phyloP scores from a whole-genome alignment of 2,329 filamentous ascomycete species.

The Fusarium kyushuense region DNA sequence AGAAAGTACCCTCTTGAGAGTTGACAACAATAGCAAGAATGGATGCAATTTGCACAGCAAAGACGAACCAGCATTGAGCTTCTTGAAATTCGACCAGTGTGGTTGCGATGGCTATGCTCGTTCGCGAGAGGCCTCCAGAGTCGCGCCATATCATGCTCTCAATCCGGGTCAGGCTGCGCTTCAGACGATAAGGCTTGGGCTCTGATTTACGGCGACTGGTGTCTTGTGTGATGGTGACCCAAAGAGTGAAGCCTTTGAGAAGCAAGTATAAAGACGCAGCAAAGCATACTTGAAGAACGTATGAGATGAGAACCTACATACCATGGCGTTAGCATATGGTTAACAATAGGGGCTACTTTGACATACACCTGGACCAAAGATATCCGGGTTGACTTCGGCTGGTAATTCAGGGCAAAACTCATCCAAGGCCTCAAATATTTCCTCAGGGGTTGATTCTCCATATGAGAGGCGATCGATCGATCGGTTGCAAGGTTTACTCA shows the following conservation, averaged over 20 bases:
- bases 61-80: slow-evolving; percentile 56
- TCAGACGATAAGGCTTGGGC: slow-evolving; percentile 42
- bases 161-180: slow-evolving; percentile 52
- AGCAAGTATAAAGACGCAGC: slow-evolving; percentile 51
- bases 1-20: slow-evolving; percentile 56
- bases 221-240: slow-evolving; percentile 51
- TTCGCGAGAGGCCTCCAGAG: slow-evolving; percentile 53
- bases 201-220: slow-evolving; percentile 35
- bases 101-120: slow-evolving; percentile 55
- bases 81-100: slow-evolving; percentile 58
- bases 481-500: slow-evolving; percentile 50
- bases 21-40: slow-evolving; percentile 57
- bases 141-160: slow-evolving; percentile 55
- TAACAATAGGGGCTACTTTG: neutral
- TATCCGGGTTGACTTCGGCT: slow-evolving; percentile 56
- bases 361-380: slow-evolving; percentile 56
- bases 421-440: slow-evolving; percentile 53
- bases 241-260: slow-evolving; percentile 54
- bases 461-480: slow-evolving; percentile 47
- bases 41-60: slow-evolving; percentile 56
- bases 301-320: slow-evolving; percentile 54
- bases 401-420: slow-evolving; percentile 53
- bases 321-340: slow-evolving; percentile 16
- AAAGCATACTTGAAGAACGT: slow-evolving; percentile 55
- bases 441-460: slow-evolving; percentile 44